Evolutionary conservation across 2,329 filamentous ascomycete species (phyloP).

Genomic region (Neonectria ditissima): DNA sequence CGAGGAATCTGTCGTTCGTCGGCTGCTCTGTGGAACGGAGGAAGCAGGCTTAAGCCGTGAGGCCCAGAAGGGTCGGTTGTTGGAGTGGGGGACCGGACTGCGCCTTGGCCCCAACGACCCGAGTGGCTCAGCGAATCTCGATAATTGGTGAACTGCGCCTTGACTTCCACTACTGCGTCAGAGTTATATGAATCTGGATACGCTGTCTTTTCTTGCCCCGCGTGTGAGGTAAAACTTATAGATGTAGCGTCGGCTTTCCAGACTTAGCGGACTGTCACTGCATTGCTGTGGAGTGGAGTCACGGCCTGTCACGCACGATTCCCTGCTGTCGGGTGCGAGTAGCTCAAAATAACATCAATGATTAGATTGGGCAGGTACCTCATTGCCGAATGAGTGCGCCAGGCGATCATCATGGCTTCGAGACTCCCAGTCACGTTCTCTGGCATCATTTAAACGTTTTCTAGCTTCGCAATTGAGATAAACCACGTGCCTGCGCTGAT

Average conservation of each 20-base stretch:
- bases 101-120: not conserved
- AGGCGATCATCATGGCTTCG: not conserved
- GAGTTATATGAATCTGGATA: not conserved
- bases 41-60: conserved; percentile 3
- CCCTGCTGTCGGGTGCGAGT: not conserved
- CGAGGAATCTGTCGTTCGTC: not conserved
- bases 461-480: not conserved
- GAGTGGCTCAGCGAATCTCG: conserved; percentile 7
- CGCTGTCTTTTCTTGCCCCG: not conserved
- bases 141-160: not conserved
- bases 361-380: not conserved
- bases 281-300: not conserved
- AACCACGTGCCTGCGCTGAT: not conserved
- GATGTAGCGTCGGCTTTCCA: not conserved
- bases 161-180: not conserved
- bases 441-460: not conserved
- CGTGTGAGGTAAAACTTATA: not conserved
- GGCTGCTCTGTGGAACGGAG: not conserved
- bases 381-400: too few species aligned
- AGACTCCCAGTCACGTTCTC: not conserved
- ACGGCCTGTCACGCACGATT: not conserved
- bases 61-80: not conserved
- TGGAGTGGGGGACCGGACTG: conserved; percentile 4
- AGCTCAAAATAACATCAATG: not conserved
- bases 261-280: not conserved